Percentiles rank a stretch among this genome's conserved stretches.
These are phyloP conservation scores for Osmanthus fragrans DNA, from an alignment of 257 asterid species.

Conservation along the genomic window DNA sequence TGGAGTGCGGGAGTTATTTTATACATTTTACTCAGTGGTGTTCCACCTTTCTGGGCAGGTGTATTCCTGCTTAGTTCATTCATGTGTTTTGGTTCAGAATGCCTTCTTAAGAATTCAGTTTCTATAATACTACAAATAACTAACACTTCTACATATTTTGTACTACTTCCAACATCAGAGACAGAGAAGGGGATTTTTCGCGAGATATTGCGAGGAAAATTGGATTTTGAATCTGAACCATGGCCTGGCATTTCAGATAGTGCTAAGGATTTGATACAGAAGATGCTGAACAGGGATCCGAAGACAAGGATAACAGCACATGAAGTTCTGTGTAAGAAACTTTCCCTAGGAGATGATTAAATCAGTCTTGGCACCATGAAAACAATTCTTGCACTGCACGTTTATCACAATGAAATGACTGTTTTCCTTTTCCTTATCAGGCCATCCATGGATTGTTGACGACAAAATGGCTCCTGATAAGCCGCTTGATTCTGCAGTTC, in stretches of 20 bases:
- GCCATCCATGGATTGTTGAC: constrained; percentile 78
- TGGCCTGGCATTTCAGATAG: constrained; percentile 58
- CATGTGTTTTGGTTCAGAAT: not conserved
- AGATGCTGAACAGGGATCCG: constrained; percentile 49
- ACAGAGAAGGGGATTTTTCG: constrained; percentile 64
- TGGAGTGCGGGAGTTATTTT: constrained; percentile 67
- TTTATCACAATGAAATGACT: not conserved
- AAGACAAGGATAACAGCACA: constrained; percentile 54
- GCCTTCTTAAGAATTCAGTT: not conserved
- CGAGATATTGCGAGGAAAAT: constrained; percentile 47
- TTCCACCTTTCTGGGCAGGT: constrained; percentile 74
- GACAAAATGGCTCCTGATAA: constrained; percentile 79
- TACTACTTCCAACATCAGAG: constrained; percentile 36
- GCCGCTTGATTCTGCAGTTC: constrained; percentile 85
- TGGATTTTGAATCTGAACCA: constrained; percentile 60
- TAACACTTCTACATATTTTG: constrained; percentile 6
- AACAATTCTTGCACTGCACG: not conserved
- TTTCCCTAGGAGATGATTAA: not conserved
- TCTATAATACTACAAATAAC: not conserved
- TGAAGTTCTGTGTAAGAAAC: constrained; percentile 51
- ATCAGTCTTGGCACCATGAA: not conserved
- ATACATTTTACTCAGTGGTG: constrained; percentile 60
- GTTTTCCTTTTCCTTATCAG: constrained; percentile 31
- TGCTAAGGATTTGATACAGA: constrained; percentile 55
- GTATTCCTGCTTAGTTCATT: not conserved